Evolutionary conservation across 331 rosid species (phyloP), one percentile per base, ranked within the genome.

Genomic region (Pyracantha coccinea): DNA sequence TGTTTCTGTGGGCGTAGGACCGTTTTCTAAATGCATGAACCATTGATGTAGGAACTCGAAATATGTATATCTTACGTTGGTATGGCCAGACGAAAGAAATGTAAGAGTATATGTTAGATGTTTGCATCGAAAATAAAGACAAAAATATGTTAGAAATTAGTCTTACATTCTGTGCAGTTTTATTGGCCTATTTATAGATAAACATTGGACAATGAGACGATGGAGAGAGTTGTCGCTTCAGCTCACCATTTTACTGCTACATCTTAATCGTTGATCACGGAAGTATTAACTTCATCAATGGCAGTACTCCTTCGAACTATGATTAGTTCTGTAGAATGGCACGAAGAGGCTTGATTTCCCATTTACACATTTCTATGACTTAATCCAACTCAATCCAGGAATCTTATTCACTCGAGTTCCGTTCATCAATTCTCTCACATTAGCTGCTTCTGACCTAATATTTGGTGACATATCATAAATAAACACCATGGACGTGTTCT

Each of bases 311-410:
- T 52, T 52, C 21, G 7, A 16, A 50, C 57, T 1, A 50, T 17
- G 21, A 50, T 17, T 50, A 50, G 55, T 47, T 15, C 8, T 50
- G 20, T 50, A 16, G 55, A 50, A 50, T 50, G 4, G 20, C 55
- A 50, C 20, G 0, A 50, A 0, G 20, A 50, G 8, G 55, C 20
- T 50, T 50, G 55, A 17, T 50, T 50, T 6, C 55, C 44, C 44
- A 9, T 35, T 35, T 35, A 35, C 44, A 35, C 44, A 35, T 35
- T 25, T 75, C 72, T 75, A 82, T 68, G 82, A 76, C 38, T 84
- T 74, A 71, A 89, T 89, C 96, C 94, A 90, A 80, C 96, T 92
- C 69, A 78, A 86, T 75, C 96, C 96, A 24, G 87, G 90, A 44
- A 74, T 85, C 82, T 92, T 92, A 35, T 66, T 57, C 2, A 82